Evolutionary conservation across 805 yeast genomes (phyloP).

Genomic region (Candida jianshihensis): DNA sequence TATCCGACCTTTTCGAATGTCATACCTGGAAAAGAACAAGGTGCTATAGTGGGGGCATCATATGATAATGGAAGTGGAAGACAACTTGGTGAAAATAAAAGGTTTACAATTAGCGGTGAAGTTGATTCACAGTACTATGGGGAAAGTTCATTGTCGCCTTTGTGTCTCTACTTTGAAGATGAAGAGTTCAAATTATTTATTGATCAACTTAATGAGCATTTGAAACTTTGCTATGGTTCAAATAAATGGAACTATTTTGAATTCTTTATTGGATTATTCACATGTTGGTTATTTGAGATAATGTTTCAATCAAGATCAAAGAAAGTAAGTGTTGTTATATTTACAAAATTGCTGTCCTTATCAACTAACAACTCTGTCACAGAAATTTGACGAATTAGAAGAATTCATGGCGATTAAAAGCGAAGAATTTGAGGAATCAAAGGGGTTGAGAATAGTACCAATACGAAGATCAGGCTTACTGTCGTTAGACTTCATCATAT

Average conservation of each 20-base stretch:
- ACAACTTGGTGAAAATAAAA: neutral
- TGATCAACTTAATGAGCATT: constrained; percentile 32
- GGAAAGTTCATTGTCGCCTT: constrained; percentile 44
- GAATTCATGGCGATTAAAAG: constrained; percentile 30
- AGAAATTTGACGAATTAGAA: constrained; percentile 36
- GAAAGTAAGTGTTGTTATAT: constrained; percentile 6
- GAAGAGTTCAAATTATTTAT: constrained; percentile 39
- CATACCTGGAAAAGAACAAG: constrained; percentile 59
- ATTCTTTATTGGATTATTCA: constrained; percentile 28
- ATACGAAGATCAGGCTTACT: constrained; percentile 50
- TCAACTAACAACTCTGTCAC: constrained; percentile 13
- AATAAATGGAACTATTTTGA: constrained; percentile 35
- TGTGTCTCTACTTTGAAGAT: constrained; percentile 29
- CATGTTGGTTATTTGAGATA: constrained; percentile 35
- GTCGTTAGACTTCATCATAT: constrained; percentile 34
- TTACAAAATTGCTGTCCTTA: neutral
- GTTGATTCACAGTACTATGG: constrained; percentile 43
- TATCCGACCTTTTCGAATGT: constrained; percentile 50
- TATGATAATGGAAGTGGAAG: neutral
- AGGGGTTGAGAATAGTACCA: constrained; percentile 35
- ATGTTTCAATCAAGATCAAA: constrained; percentile 25
- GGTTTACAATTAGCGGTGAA: constrained; percentile 27
- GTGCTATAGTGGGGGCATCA: constrained; percentile 36
- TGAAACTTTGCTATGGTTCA: constrained; percentile 35
- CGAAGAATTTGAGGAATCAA: constrained; percentile 11